Evolutionary conservation across 2,329 filamentous ascomycete species (phyloP), one percentile per base, ranked within the genome.

Genomic region (Colletotrichum ledebouriae): DNA sequence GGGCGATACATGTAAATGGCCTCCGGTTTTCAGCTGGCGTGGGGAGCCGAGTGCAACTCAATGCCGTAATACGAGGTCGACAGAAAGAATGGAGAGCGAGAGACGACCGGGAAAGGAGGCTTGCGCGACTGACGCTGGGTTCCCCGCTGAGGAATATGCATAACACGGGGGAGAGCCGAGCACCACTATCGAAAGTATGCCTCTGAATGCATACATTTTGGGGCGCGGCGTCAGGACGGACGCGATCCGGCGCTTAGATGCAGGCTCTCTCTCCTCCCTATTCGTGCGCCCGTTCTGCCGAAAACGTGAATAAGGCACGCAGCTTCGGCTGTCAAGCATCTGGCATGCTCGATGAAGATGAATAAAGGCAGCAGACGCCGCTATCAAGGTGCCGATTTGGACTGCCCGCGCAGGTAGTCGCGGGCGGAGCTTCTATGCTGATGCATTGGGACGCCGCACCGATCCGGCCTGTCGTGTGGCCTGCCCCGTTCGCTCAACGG

Each of bases 181-280:
- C 46, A 47, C 37, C 59, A n/a, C 59, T 61, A 61, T 53, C 29
- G 47, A 61, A 53, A 46, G 59, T 39, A 56, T 46, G 55, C 47
- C 41, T 20, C 39, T 39, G 55, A 9, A 46, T 29, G 29, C 29
- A 17, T 17, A 29, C 29, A n/a, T 20, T 25, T 17, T 41, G n/a
- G 33, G 34, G 34, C 47, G 59, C 49, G 59, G 59, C 47, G 41
- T 29, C 49, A 56, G 59, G 29, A 56, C 59, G 49, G 50, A 49
- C 20, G 49, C 59, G 49, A 47, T 17, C 59, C 49, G 59, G 59
- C 49, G 59, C 59, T 62, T 55, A 56, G 47, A 22, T 53, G 25
- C 34, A 37, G 17, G 37, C 59, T 22, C 29, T n/a, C 15, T 15
- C 15, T 17, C 33, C n/a, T 9, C 10, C 41, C 29, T 29, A 7